Percentiles rank a stretch among this genome's conserved stretches.
These are phyloP conservation scores for Arthrobotrys iridis DNA, from an alignment of 2,329 filamentous ascomycete genomes.

Conservation along the genomic window DNA sequence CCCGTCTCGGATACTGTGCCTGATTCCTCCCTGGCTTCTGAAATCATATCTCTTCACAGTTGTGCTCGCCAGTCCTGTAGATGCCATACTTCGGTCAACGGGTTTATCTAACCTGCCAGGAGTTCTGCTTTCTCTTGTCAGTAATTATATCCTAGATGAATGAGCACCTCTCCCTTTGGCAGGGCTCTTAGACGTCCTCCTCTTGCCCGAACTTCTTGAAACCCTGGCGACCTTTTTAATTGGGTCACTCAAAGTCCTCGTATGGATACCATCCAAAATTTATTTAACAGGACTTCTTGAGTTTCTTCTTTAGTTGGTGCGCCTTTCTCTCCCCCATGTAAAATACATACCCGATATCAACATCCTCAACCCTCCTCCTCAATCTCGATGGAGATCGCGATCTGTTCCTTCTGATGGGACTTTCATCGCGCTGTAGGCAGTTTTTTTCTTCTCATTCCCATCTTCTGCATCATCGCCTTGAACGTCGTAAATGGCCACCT, in stretches of 20 bases:
- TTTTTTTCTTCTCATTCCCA: neutral
- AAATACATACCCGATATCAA: neutral
- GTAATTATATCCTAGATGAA: too few relatives aligned
- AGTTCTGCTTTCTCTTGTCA: too few relatives aligned
- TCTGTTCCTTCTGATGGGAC: neutral
- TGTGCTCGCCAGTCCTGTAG: neutral
- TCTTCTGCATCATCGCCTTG: neutral
- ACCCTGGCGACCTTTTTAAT: neutral
- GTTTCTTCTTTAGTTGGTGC: neutral
- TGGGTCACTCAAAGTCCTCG: too few relatives aligned
- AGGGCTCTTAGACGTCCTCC: neutral
- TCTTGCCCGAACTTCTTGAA: neutral
- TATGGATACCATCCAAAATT: too few relatives aligned
- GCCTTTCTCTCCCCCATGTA: neutral
- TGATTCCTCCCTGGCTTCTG: neutral
- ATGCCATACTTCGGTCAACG: neutral
- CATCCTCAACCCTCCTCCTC: neutral
- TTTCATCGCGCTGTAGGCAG: neutral
- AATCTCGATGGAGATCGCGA: slow-evolving; percentile 2
- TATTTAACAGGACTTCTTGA: neutral
- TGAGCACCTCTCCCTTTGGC: neutral
- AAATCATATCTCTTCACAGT: neutral
- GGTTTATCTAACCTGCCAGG: neutral
- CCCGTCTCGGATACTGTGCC: too few relatives aligned
- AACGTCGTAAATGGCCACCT: neutral